Evolutionary conservation across 2,329 filamentous ascomycete genomes (phyloP), one percentile per base, ranked within the genome.

Genomic region (Botryosphaeria dothidea): DNA sequence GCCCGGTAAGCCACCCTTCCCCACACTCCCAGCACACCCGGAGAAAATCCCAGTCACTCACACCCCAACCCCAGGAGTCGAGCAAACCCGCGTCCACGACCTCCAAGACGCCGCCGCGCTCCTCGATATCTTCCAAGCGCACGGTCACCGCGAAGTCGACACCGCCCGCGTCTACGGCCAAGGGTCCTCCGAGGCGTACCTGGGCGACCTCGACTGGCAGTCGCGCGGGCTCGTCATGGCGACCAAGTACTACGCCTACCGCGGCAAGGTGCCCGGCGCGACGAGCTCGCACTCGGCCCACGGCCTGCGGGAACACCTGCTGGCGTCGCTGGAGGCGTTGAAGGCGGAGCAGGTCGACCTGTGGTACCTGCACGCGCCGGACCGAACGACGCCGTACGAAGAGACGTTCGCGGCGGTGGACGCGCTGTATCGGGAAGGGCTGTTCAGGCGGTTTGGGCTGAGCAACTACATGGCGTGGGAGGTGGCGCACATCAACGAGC

Each of bases 361-460:
- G 49, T 83, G 77, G 69, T 85, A 85, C 65, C 77, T 85, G 2
- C 83, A 85, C 67, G 78, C 75, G 0, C 83, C 83, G 62, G 83
- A 85, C 68, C 74, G 78, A n/a, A 78, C 71, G 0, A 13, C 77
- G 2, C 80, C 83, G 0, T 76, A 79, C 58, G 78, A 80, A 51
- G 78, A 80, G 5, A 84, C 83, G 0, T 71, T 84, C 15, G 71
- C 73, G 5, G 81, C 75, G 25, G 78, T 85, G 38, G 77, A 85
- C 67, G 71, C 77, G 3, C 73, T 85, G 0, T 72, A 82, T 71
- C 67, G 78, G 21, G 76, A 81, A 58, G 83, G 83, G 0, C 74
- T 75, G 25, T 83, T 85, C 69, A 71, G 71, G n/a, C 71, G 75
- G 0, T 78, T 82, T 38, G 82, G 81, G 0, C 71, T 84, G 38